Conservation (phyloP, 768 basidiomycete genomes). For the Amanita pallidorosea region DNA sequence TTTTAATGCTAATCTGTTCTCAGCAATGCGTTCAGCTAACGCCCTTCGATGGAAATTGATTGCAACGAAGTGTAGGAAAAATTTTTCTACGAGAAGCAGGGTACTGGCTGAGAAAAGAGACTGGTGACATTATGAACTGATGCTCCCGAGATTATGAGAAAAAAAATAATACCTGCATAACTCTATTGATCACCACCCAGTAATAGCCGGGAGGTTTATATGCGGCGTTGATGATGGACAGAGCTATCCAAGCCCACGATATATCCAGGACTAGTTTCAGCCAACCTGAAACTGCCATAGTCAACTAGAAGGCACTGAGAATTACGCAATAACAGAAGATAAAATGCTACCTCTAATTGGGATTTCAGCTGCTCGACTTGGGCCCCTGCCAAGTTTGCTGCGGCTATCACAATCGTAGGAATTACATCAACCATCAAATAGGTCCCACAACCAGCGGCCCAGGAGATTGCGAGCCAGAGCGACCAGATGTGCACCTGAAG, state of each 20-base stretch:
- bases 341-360: conserved; percentile 46
- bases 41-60: conserved; percentile 76
- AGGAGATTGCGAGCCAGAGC: conserved; percentile 58
- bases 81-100: conserved; percentile 33
- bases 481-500: conserved; percentile 54
- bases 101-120: conserved; percentile 34
- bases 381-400: conserved; percentile 45
- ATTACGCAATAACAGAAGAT: neutral
- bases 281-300: conserved; percentile 60
- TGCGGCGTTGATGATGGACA: conserved; percentile 49
- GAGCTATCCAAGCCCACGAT: conserved; percentile 64
- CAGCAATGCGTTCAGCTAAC: conserved; percentile 59
- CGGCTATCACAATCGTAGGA: conserved; percentile 41
- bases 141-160: neutral
- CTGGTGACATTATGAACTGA: conserved; percentile 13
- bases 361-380: conserved; percentile 57
- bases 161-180: conserved; percentile 52
- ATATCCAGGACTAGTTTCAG: conserved; percentile 59
- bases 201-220: conserved; percentile 53
- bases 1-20: conserved; percentile 59
- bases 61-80: conserved; percentile 65
- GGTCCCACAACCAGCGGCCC: conserved; percentile 52
- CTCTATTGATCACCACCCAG: conserved; percentile 58
- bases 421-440: conserved; percentile 55
- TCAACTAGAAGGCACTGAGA: conserved; percentile 29